phyloP scores from a whole-genome alignment of 2,329 filamentous ascomycete species.

The Claviceps pusilla region DNA sequence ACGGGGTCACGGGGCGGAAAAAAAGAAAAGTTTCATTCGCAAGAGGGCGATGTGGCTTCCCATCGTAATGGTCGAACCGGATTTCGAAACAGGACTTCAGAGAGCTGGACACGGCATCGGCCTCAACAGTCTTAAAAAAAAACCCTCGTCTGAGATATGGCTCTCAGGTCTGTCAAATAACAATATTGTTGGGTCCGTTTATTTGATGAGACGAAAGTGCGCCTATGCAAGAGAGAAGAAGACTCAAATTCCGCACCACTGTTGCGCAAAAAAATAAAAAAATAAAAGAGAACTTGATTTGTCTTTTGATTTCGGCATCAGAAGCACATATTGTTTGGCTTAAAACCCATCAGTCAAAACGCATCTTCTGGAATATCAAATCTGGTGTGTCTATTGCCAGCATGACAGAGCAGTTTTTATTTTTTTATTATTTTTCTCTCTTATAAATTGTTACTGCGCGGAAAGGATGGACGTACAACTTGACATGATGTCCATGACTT shows the following conservation, averaged over 20 bases:
- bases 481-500: slow-evolving; percentile 4
- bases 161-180: neutral
- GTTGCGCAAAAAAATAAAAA: neutral
- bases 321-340: neutral
- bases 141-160: neutral
- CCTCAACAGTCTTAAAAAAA: neutral
- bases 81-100: slow-evolving; percentile 25
- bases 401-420: neutral
- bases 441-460: neutral
- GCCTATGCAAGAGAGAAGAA: neutral
- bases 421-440: neutral
- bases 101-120: slow-evolving; percentile 25
- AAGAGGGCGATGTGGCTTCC: slow-evolving; percentile 9
- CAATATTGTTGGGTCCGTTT: neutral
- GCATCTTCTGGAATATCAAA: neutral
- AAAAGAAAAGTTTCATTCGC: slow-evolving; percentile 18
- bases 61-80: slow-evolving; percentile 23
- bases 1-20: slow-evolving; percentile 18
- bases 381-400: neutral
- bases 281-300: neutral
- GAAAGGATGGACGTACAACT: slow-evolving; percentile 9
- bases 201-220: neutral
- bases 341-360: neutral
- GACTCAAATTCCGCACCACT: neutral
- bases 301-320: neutral